Conservation (phyloP, 1,284 basidiomycete genomes). For the Fomitiporia mediterranea region DNA sequence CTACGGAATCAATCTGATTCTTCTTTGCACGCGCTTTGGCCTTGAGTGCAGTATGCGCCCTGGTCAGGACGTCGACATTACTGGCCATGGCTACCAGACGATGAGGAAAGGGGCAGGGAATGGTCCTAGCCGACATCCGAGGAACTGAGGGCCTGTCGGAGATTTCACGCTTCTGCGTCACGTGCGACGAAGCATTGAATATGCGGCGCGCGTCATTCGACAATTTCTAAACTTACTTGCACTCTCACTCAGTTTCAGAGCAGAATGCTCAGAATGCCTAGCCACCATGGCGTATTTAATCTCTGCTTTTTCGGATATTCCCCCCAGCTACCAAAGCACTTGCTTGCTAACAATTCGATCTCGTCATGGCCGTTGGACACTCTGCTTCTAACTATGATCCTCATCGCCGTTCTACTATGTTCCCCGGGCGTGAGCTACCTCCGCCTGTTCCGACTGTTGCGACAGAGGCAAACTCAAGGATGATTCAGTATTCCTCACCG, state of each 20-base stretch:
- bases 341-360: background rate
- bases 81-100: slow-evolving; percentile 9
- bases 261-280: too few relatives aligned
- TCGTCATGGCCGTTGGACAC: background rate
- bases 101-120: background rate
- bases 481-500: background rate
- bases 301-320: background rate
- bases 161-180: background rate
- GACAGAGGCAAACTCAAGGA: background rate
- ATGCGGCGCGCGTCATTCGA: background rate
- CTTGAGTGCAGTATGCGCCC: slow-evolving; percentile 52
- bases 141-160: background rate
- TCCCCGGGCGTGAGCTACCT: slow-evolving; percentile 9
- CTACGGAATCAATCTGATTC: slow-evolving; percentile 60
- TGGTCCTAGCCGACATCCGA: background rate
- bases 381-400: background rate
- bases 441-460: background rate
- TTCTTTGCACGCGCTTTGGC: slow-evolving; percentile 55
- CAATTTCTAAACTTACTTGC: background rate
- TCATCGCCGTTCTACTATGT: slow-evolving; percentile 5
- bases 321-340: background rate
- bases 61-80: slow-evolving; percentile 56
- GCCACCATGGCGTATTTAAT: slow-evolving; percentile 7
- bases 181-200: background rate
- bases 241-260: too few relatives aligned